A percentile compares a stretch with the other conserved stretches of the same genome.
Evolutionary conservation across 2,329 filamentous ascomycete species (phyloP).

Genomic region (Aureobasidium namibiae): DNA sequence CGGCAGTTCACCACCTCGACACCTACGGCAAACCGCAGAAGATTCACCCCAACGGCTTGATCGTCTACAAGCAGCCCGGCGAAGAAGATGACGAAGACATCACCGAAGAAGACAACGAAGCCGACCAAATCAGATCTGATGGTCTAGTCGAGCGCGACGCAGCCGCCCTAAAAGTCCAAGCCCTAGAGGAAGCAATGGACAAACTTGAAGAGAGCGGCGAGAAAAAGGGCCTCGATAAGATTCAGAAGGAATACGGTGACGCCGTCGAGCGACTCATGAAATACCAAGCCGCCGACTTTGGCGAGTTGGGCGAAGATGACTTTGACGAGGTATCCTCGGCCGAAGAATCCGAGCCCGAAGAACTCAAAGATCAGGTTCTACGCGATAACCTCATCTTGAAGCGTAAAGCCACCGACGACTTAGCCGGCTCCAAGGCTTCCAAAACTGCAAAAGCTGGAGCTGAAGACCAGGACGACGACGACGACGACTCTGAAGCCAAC

Average conservation of each 20-base stretch:
- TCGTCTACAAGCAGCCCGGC: conserved; percentile 8
- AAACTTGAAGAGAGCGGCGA: neutral
- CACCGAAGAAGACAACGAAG: neutral
- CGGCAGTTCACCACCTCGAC: neutral
- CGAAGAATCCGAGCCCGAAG: conserved; percentile 4
- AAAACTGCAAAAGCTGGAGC: neutral
- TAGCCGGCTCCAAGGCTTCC: neutral
- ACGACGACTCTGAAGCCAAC: conserved; percentile 4
- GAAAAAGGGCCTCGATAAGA: neutral
- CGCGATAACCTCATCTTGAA: neutral
- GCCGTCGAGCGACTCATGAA: conserved; percentile 7
- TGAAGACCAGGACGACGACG: neutral
- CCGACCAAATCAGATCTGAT: conserved; percentile 7
- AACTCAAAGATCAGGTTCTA: neutral
- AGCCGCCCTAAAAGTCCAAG: neutral
- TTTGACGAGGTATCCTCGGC: neutral
- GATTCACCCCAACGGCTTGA: conserved; percentile 7
- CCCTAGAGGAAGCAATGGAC: conserved; percentile 5
- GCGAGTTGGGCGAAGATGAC: conserved; percentile 3
- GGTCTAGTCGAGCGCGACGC: conserved; percentile 8
- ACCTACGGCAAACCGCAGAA: neutral
- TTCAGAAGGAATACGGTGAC: neutral
- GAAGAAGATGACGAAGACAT: neutral
- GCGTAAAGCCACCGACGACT: neutral
- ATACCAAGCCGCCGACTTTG: conserved; percentile 1